Conservation (phyloP, 2,329 filamentous ascomycete species). For the Exophiala sideris region DNA sequence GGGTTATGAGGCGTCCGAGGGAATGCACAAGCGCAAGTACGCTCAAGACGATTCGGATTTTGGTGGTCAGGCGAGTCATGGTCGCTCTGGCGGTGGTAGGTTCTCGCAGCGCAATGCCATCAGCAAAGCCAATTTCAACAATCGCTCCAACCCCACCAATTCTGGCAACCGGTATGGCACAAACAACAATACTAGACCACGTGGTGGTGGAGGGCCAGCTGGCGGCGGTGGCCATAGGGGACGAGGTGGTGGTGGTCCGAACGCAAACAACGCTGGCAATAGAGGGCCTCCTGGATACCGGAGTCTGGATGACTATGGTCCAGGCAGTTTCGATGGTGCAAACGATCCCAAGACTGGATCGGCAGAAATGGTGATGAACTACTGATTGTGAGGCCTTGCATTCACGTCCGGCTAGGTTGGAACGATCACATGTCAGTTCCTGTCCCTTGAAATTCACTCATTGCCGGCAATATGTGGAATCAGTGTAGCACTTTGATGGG, state of each 20-base stretch:
- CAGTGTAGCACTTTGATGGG: too few relatives aligned
- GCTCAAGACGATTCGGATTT: constrained; percentile 56
- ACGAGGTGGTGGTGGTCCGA: constrained; percentile 2
- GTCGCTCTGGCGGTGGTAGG: constrained; percentile 29
- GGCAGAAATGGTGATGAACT: constrained; percentile 29
- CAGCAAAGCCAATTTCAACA: constrained; percentile 27
- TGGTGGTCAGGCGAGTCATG: constrained; percentile 35
- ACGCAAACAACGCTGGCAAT: constrained; percentile 37
- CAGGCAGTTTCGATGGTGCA: constrained; percentile 32
- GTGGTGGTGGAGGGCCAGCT: constrained; percentile 8
- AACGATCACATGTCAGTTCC: too few relatives aligned
- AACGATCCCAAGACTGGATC: constrained; percentile 21
- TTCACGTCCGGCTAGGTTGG: not conserved
- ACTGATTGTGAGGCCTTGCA: constrained; percentile 8
- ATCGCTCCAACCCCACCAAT: constrained; percentile 12
- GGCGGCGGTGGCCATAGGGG: constrained; percentile 10
- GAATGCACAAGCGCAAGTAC: constrained; percentile 55
- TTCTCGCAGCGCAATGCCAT: constrained; percentile 19
- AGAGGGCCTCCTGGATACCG: constrained; percentile 54
- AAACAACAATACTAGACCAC: constrained; percentile 9
- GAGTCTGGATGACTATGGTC: constrained; percentile 60
- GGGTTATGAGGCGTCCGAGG: constrained; percentile 50
- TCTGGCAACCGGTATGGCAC: constrained; percentile 4
- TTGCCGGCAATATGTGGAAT: too few relatives aligned
- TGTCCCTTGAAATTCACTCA: too few relatives aligned